These are phyloP conservation scores for Chlorella variabilis DNA, from an alignment of 163 green algal genomes.

Conservation along the genomic window DNA sequence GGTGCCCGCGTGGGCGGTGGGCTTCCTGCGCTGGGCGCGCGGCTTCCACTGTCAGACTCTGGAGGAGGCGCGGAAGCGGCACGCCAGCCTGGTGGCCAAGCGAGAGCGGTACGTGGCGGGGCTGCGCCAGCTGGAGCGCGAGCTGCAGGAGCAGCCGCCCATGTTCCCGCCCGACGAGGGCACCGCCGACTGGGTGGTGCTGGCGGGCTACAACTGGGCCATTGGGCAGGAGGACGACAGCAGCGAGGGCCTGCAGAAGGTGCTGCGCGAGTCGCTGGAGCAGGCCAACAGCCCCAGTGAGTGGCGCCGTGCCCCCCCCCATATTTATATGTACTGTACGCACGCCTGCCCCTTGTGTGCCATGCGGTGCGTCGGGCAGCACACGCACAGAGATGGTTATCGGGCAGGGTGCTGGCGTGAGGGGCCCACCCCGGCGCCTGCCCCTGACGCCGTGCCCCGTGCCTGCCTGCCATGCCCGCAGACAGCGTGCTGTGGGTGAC, in stretches of 20 bases:
- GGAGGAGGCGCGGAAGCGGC: not conserved
- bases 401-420: too few relatives aligned
- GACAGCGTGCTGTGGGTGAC: not conserved
- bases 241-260: not conserved
- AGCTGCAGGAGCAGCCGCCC: not conserved
- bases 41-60: too few relatives aligned
- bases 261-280: slow-evolving; percentile 13
- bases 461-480: not conserved
- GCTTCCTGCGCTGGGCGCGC: too few relatives aligned
- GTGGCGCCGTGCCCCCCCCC: too few relatives aligned
- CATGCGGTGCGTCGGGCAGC: too few relatives aligned
- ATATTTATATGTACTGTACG: too few relatives aligned
- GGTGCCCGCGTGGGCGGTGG: too few relatives aligned
- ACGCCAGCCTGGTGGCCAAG: not conserved
- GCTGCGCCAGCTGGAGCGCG: slow-evolving; percentile 2
- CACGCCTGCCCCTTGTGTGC: too few relatives aligned
- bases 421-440: too few relatives aligned
- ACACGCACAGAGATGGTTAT: too few relatives aligned
- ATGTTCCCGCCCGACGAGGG: not conserved
- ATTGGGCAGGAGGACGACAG: not conserved
- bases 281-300: not conserved
- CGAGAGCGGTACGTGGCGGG: not conserved
- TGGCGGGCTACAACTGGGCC: slow-evolving; percentile 11
- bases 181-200: not conserved
- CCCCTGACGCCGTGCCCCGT: too few relatives aligned